A percentile compares a stretch with the other conserved stretches of the same genome.
Conservation (phyloP, 2,329 filamentous ascomycete genomes). For the Penicillium sp. region DNA sequence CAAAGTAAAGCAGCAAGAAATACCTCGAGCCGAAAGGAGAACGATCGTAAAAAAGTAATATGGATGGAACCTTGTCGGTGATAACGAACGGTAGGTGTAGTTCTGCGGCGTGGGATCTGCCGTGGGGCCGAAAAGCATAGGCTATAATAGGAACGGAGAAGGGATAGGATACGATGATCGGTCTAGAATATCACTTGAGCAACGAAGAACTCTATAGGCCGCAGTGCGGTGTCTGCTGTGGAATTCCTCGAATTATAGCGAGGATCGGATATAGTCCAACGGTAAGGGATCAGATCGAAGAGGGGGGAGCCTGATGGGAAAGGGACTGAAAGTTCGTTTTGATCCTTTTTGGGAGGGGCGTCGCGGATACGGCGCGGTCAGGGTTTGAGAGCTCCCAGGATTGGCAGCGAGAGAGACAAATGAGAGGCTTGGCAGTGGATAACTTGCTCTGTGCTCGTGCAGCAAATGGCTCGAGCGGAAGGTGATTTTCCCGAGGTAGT, state of each 20-base stretch:
- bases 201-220: neutral
- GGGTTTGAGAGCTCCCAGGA: neutral
- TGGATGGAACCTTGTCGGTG: neutral
- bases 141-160: neutral
- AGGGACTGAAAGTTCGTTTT: constrained; percentile 21
- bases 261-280: constrained; percentile 11
- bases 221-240: neutral
- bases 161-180: neutral
- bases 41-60: neutral
- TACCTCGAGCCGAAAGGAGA: neutral
- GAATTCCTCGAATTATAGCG: neutral
- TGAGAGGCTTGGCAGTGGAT: constrained; percentile 17
- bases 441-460: neutral
- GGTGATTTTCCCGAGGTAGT: constrained; percentile 26
- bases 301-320: neutral
- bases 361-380: constrained; percentile 25
- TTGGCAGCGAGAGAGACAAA: constrained; percentile 16
- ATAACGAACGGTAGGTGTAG: neutral
- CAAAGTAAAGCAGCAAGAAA: neutral
- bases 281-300: constrained; percentile 13
- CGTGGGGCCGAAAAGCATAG: neutral
- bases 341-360: constrained; percentile 14
- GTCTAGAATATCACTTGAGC: neutral
- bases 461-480: constrained; percentile 15
- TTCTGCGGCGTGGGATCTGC: constrained; percentile 16